Evolutionary conservation across 768 basidiomycete species (phyloP).

Genomic region (Suillus subluteus): DNA sequence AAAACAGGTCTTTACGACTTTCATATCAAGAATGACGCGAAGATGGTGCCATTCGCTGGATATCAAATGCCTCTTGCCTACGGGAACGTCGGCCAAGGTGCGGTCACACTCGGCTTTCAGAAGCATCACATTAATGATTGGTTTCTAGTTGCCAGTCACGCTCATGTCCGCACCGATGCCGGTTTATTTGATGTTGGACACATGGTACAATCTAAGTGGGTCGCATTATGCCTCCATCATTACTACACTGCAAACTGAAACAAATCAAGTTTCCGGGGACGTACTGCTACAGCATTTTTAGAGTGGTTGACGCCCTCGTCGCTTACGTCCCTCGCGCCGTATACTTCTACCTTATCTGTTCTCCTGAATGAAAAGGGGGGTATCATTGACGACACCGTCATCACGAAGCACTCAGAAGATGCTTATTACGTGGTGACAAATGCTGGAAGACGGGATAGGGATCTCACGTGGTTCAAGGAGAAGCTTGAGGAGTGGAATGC

Average conservation of each 20-base stretch:
- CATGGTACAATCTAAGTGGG: conserved; percentile 93
- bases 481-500: conserved; percentile 82
- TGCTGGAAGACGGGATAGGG: conserved; percentile 82
- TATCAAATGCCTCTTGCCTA: conserved; percentile 94
- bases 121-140: conserved; percentile 13
- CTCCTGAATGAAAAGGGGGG: conserved; percentile 89
- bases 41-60: conserved; percentile 97
- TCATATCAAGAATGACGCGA: conserved; percentile 79
- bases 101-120: conserved; percentile 22
- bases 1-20: conserved; percentile 89
- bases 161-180: conserved; percentile 78
- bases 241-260: neutral
- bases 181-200: conserved; percentile 98
- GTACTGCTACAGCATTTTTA: conserved; percentile 78
- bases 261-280: conserved; percentile 72
- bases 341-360: conserved; percentile 84
- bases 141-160: conserved; percentile 79
- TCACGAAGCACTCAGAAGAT: conserved; percentile 80
- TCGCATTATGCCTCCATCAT: conserved; percentile 2
- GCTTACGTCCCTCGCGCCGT: conserved; percentile 65
- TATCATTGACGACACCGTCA: conserved; percentile 94
- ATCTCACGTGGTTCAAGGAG: conserved; percentile 74
- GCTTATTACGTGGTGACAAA: conserved; percentile 97
- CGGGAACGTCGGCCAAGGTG: conserved; percentile 79
- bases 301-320: conserved; percentile 91